Base-by-base conservation (phyloP, 1,284 basidiomycete species). In the Moesziomyces sp. region DNA sequence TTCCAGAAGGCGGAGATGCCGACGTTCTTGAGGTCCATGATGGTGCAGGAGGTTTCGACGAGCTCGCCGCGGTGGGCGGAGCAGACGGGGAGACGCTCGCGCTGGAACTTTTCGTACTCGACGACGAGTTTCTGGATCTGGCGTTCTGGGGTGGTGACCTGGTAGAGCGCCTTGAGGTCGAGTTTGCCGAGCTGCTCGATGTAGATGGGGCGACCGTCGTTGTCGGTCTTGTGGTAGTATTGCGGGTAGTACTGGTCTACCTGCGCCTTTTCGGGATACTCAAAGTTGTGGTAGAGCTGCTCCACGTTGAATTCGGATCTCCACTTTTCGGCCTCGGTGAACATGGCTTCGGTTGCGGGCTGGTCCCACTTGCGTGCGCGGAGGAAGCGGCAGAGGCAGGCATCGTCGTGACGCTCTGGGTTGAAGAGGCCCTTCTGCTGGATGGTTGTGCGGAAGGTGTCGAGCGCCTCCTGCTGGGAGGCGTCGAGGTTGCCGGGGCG, bases 1-100 rank as follows among this genome's bases (percentile, higher is more conserved):
- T 89, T 90, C 86, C 91, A 94, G 85, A 97, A 99, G 83, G 90
- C 90, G 67, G 88, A 87, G 74, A 98, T 85, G 28, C 91, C 90
- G 58, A 97, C 94, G 83, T 89, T 89, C 64, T 90, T 86, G 67
- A 99, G 89, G 85, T 99, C 96, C 86, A 99, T 89, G 87, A 99
- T 96, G 63, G 96, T 98, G 89, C 95, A 98, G 61, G 90, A 93
- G n/a, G 95, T 98, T 86, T 98, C 95, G 84, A 99, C 91, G 61
- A 93, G 90, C 85, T 95, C 90, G 3, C 93, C 93, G 55, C 87
- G 85, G 8, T 89, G 87, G 42, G 86, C 85, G 54, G 91, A 88
- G 86, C 93, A 95, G 5, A 93, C 93, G 42, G 94, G 93, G 38
- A 97, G 88, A 46, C 81, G 70, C 56, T 84, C 83, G 46, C 79